Evolutionary conservation across 2,329 filamentous ascomycete genomes (phyloP).

Genomic region (Colletotrichum higginsianum): DNA sequence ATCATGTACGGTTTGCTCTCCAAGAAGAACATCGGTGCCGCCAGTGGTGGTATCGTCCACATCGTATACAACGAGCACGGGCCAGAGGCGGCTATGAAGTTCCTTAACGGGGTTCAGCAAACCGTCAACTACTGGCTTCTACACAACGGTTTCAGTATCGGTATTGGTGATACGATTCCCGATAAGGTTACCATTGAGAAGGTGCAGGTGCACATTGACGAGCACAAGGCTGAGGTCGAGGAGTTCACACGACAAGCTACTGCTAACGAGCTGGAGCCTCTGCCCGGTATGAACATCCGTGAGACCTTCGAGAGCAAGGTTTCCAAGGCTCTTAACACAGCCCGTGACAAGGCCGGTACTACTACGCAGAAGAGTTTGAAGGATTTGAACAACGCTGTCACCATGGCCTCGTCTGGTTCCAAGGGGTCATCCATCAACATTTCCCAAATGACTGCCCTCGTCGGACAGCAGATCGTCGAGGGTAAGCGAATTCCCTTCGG

Average conservation of each 20-base stretch:
- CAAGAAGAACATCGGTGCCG: conserved; percentile 95
- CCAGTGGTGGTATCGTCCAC: conserved; percentile 92
- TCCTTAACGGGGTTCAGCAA: conserved; percentile 95
- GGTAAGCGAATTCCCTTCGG: conserved; percentile 99
- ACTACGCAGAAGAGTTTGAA: conserved; percentile 93
- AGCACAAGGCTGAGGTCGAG: conserved; percentile 86
- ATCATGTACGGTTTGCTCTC: conserved; percentile 91
- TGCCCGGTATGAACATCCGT: conserved; percentile 98
- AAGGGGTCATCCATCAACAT: conserved; percentile 99
- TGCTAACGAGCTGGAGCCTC: conserved; percentile 88
- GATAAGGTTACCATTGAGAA: conserved; percentile 86
- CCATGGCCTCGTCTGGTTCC: conserved; percentile 96
- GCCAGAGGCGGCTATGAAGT: conserved; percentile 86
- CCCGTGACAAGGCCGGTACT: conserved; percentile 96
- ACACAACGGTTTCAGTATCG: conserved; percentile 97
- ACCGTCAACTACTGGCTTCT: conserved; percentile 98
- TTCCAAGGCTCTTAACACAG: conserved; percentile 92
- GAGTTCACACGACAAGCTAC: conserved; percentile 84
- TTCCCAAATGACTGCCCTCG: conserved; percentile 98
- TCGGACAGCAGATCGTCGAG: conserved; percentile 98
- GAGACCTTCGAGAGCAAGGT: conserved; percentile 99
- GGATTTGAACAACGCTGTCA: conserved; percentile 95
- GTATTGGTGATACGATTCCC: conserved; percentile 97
- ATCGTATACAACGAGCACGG: conserved; percentile 97
- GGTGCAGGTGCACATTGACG: conserved; percentile 85